Evolutionary conservation across 2,329 filamentous ascomycete species (phyloP), one percentile per base, ranked within the genome.

Genomic region (Byssochlamys sp.): DNA sequence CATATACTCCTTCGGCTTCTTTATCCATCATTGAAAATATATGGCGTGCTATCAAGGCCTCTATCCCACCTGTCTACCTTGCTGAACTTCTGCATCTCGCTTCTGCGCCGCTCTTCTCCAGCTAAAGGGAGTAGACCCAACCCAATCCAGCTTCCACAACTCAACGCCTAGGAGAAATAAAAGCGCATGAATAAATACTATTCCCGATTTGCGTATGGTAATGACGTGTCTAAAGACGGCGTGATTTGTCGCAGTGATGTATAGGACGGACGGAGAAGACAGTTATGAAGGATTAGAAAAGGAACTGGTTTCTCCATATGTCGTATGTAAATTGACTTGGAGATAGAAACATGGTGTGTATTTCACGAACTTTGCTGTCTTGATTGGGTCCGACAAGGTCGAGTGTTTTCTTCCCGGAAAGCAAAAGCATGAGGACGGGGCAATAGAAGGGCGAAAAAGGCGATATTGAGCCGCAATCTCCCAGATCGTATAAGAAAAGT

Each of bases 271-370:
- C 79, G 0, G 83, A 83, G 61, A 86, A 83, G 0, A 83, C 77
- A 2, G 80, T 78, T 27, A 84, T 61, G 60, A 81, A 81, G 7
- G 84, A 79, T 75, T 79, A 87, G 77, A 87, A 88, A 24, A 88
- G 75, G 75, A 90, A 89, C 70, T 84, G 77, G 75, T 90, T 91
- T 61, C 82, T 76, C 85, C 85, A 88, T 54, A 89, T 78, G 64
- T 88, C 84, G 58, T 78, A 65, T 65, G 84, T 79, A 85, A 86
- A 89, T 65, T 87, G 83, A 0, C 19, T 19, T 19, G 19, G 19
- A 1, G 19, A 19, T 19, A 19, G 19, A 19, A 19, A 19, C 19
- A 19, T 19, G n/a, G n/a, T n/a, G 19, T 19, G 19, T 19, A 19
- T 19, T 19, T 19, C 19, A 19, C 1, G 19, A 19, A 19, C 19